Conservation (phyloP, 2,329 filamentous ascomycete species). For the Colletotrichum sp. region DNA sequence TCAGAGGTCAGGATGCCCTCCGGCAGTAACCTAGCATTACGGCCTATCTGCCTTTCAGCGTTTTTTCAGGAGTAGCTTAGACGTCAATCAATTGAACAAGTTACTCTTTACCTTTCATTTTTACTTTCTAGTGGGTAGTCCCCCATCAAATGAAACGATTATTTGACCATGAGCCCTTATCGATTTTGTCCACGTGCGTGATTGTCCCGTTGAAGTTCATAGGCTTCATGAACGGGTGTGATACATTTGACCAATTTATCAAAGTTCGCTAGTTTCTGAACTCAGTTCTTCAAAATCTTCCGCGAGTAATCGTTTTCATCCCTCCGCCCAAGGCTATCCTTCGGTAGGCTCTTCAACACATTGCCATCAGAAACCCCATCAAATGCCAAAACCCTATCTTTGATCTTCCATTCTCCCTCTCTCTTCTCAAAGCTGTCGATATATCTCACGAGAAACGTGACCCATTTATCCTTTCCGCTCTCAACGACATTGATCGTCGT, state of each 20-base stretch:
- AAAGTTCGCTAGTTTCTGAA: not conserved
- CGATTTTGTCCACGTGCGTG: not conserved
- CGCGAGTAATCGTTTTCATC: not conserved
- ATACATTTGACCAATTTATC: not conserved
- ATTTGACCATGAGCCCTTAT: not conserved
- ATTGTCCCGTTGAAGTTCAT: not conserved
- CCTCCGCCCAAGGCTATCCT: not conserved
- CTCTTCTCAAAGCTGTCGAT: not conserved
- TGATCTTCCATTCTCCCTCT: not conserved
- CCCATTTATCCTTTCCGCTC: not conserved
- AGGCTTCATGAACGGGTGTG: rapidly evolving
- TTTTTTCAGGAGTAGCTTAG: not conserved
- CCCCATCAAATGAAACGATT: not conserved
- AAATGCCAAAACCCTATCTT: not conserved
- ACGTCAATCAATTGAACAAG: not conserved
- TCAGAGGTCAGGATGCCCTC: not conserved
- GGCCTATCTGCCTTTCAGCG: not conserved
- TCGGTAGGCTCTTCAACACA: not conserved
- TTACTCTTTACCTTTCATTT: not conserved
- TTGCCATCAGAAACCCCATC: not conserved
- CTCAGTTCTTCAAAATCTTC: not conserved
- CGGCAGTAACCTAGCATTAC: not conserved
- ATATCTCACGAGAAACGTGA: not conserved
- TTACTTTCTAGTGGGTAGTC: not conserved
- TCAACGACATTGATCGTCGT: not conserved